Conservation (phyloP, 164 flowering plant genomes). For the Vitis rupestris region DNA sequence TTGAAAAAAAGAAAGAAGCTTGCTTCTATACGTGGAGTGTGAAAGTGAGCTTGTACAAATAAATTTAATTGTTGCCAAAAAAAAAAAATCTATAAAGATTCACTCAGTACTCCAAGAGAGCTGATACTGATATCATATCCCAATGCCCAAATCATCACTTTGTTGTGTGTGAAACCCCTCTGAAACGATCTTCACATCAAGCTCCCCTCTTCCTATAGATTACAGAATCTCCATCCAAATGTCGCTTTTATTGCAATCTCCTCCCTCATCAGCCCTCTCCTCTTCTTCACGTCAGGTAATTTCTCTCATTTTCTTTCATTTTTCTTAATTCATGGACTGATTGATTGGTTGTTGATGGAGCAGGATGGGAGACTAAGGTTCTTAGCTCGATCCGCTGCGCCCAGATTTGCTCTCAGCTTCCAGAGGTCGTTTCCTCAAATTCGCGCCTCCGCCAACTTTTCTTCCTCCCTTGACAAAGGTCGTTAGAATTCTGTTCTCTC, state of each 20-base stretch:
- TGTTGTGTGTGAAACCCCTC: no score
- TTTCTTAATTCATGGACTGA: neutral
- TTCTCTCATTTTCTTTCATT: constrained; percentile 1
- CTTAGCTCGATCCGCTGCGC: constrained; percentile 26
- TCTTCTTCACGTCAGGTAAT: constrained; percentile 34
- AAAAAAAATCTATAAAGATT: no score
- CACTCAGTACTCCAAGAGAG: no score
- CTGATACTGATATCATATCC: no score
- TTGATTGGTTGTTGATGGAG: neutral
- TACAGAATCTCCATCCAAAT: constrained; percentile 19
- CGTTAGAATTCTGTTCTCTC: constrained; percentile 5
- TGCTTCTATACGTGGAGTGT: no score
- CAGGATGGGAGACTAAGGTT: constrained; percentile 33
- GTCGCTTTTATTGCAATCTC: constrained; percentile 54
- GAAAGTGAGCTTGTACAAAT: no score
- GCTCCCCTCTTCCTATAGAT: constrained; percentile 5
- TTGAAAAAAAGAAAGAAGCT: no score
- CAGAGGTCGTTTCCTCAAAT: constrained; percentile 38
- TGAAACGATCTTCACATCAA: neutral
- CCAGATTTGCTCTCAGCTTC: constrained; percentile 28
- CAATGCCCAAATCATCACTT: no score
- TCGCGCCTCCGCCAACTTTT: constrained; percentile 52
- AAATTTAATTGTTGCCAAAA: no score
- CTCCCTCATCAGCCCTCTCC: constrained; percentile 49
- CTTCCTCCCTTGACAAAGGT: constrained; percentile 68